Percentiles rank a stretch among this genome's conserved stretches.
Evolutionary conservation across 2,329 filamentous ascomycete species (phyloP).

Genomic region (Paecilomyces dactylethromorphus): DNA sequence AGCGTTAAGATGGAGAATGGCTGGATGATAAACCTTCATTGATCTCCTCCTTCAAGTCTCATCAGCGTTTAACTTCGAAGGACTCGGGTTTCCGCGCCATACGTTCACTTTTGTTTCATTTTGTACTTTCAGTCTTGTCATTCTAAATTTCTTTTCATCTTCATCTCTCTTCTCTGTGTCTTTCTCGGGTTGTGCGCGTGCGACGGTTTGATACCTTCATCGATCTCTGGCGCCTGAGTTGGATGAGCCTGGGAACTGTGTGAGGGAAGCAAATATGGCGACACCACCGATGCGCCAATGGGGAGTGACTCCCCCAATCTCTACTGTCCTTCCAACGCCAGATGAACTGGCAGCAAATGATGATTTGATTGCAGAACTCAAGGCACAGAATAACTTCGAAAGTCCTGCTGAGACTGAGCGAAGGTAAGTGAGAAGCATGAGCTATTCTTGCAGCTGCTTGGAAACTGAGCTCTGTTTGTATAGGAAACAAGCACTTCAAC

Average conservation of each 20-base stretch:
- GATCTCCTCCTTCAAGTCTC: background rate
- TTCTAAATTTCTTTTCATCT: background rate
- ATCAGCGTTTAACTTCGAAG: background rate
- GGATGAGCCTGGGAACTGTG: background rate
- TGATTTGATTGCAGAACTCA: constrained; percentile 74
- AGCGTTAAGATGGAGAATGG: background rate
- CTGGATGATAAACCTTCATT: background rate
- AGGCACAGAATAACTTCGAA: constrained; percentile 88
- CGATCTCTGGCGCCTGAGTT: background rate
- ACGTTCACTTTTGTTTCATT: background rate
- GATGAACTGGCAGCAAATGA: constrained; percentile 71
- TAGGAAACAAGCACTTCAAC: constrained; percentile 65
- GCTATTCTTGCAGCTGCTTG: background rate
- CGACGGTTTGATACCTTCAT: background rate
- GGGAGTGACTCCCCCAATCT: constrained; percentile 83
- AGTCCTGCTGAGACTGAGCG: constrained; percentile 73
- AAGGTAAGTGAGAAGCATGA: constrained; percentile 48
- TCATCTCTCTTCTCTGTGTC: background rate
- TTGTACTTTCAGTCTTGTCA: background rate
- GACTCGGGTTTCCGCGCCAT: background rate
- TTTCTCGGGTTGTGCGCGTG: background rate
- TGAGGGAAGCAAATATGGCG: constrained; percentile 23
- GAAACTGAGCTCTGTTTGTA: constrained; percentile 4
- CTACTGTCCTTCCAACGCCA: constrained; percentile 66
- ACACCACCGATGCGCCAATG: constrained; percentile 40